Conservation (phyloP, 164 flowering plant species). For the Sedum album region DNA sequence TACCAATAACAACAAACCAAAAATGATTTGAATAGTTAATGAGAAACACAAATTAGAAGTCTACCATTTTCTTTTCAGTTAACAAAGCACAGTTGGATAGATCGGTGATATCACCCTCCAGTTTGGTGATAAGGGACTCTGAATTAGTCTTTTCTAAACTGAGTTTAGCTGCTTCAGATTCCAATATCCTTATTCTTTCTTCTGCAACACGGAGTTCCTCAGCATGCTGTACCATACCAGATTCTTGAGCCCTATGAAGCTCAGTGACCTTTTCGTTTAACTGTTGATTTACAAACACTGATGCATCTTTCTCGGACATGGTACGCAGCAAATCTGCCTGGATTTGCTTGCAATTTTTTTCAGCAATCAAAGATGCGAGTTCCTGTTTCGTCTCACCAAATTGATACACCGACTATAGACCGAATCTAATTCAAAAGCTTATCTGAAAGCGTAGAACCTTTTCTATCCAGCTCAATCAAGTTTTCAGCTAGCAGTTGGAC, state of each 20-base stretch:
- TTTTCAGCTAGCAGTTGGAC: slow-evolving; percentile 28
- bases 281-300: slow-evolving; percentile 36
- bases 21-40: background rate
- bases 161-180: slow-evolving; percentile 50
- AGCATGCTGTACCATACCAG: slow-evolving; percentile 53
- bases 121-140: slow-evolving; percentile 36
- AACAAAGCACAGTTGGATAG: slow-evolving; percentile 37
- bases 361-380: slow-evolving; percentile 37
- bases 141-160: slow-evolving; percentile 46
- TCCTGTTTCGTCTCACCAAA: slow-evolving; percentile 49
- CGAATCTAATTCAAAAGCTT: slow-evolving; percentile 47
- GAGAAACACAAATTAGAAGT: slow-evolving; percentile 10
- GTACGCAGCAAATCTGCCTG: slow-evolving; percentile 26
- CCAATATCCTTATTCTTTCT: slow-evolving; percentile 53
- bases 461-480: slow-evolving; percentile 50
- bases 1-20: slow-evolving; percentile 14
- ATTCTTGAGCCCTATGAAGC: slow-evolving; percentile 60
- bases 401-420: slow-evolving; percentile 38
- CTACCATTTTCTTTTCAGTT: slow-evolving; percentile 66
- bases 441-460: slow-evolving; percentile 33
- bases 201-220: slow-evolving; percentile 62
- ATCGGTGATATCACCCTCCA: slow-evolving; percentile 42
- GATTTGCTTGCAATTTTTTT: slow-evolving; percentile 35
- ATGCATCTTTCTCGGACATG: slow-evolving; percentile 47
- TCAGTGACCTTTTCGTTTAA: slow-evolving; percentile 43